A percentile compares a stretch with the other conserved stretches of the same genome.
Conservation (phyloP, 345 rosid genomes). For the Acer negundo region DNA sequence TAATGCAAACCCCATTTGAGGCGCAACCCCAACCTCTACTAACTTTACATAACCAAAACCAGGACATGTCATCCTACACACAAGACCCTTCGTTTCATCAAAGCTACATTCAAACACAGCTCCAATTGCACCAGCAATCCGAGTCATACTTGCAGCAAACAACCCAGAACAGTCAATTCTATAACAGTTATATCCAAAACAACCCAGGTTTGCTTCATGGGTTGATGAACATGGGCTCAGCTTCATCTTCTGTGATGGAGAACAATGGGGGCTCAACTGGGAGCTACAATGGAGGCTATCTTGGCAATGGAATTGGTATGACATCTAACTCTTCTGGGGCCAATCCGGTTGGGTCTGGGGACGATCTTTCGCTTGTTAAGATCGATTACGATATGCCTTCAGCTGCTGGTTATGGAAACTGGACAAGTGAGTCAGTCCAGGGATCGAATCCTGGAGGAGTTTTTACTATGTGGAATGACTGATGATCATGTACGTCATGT, state of each 20-base stretch:
- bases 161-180: slow-evolving; percentile 54
- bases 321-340: slow-evolving; percentile 49
- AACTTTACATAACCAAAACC: slow-evolving; percentile 71
- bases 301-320: slow-evolving; percentile 61
- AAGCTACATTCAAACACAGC: slow-evolving; percentile 74
- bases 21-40: slow-evolving; percentile 62
- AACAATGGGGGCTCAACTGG: slow-evolving; percentile 43
- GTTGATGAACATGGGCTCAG: slow-evolving; percentile 46
- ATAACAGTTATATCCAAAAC: slow-evolving; percentile 66
- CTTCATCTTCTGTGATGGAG: slow-evolving; percentile 41
- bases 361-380: slow-evolving; percentile 67
- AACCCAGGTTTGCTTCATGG: slow-evolving; percentile 78
- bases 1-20: slow-evolving; percentile 59
- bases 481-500: background rate
- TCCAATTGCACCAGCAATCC: slow-evolving; percentile 72
- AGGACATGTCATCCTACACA: slow-evolving; percentile 64
- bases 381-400: slow-evolving; percentile 87
- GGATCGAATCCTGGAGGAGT: slow-evolving; percentile 74
- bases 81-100: slow-evolving; percentile 62
- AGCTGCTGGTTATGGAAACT: slow-evolving; percentile 59
- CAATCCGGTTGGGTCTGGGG: slow-evolving; percentile 43
- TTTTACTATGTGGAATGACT: slow-evolving; percentile 94
- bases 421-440: slow-evolving; percentile 73
- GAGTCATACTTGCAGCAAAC: slow-evolving; percentile 50
- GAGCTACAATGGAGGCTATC: slow-evolving; percentile 54